Conservation (phyloP, 2,329 filamentous ascomycete species). For the Penicillium glabrum region DNA sequence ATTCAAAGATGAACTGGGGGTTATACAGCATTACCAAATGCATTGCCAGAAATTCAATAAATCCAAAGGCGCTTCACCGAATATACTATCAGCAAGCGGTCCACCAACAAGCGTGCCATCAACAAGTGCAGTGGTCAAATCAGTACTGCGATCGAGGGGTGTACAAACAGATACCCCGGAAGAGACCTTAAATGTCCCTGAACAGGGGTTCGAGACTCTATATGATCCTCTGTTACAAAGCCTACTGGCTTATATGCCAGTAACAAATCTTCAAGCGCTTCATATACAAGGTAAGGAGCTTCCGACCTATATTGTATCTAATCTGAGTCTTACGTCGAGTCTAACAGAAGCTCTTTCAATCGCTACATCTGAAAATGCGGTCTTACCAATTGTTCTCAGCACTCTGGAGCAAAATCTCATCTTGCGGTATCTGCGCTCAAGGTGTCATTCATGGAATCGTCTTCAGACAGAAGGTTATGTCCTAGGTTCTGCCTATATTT, state of each 20-base stretch:
- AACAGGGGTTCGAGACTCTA: background rate
- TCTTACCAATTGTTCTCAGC: background rate
- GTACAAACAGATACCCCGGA: too few relatives aligned
- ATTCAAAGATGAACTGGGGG: background rate
- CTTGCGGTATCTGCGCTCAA: conserved; percentile 3
- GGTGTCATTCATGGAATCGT: conserved; percentile 6
- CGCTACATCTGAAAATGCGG: background rate
- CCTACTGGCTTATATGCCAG: background rate
- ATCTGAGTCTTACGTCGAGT: background rate
- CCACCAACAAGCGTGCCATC: background rate
- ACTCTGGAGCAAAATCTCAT: conserved; percentile 1
- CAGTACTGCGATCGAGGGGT: too few relatives aligned
- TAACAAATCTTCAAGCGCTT: background rate
- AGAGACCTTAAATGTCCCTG: too few relatives aligned
- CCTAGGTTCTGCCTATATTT: background rate
- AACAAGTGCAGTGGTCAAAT: background rate
- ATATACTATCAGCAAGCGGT: background rate
- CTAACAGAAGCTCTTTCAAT: background rate
- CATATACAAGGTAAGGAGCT: background rate
- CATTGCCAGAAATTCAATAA: background rate
- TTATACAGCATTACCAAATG: background rate
- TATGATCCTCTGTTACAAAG: background rate
- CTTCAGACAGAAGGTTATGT: conserved; percentile 5
- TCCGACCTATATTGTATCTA: background rate
- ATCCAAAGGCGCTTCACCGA: background rate